These are phyloP conservation scores for Leptographium flavum DNA, from an alignment of 2,329 filamentous ascomycete genomes.

Conservation along the genomic window DNA sequence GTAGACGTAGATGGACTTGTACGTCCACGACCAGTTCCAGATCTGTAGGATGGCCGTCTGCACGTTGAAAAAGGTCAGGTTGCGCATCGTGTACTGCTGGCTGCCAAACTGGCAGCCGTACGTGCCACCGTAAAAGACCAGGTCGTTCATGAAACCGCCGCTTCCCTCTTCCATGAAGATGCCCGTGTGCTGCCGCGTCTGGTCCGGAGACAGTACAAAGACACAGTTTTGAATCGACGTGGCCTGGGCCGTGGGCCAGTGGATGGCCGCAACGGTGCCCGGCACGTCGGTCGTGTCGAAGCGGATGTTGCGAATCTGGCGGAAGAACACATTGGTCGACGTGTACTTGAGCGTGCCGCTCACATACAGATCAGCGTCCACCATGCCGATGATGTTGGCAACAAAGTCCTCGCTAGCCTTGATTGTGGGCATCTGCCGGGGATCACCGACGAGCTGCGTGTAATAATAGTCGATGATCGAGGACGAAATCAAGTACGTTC, in stretches of 20 bases:
- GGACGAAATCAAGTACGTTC: slow-evolving; percentile 12
- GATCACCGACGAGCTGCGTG: slow-evolving; percentile 13
- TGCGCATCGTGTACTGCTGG: slow-evolving; percentile 59
- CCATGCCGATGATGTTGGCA: slow-evolving; percentile 24
- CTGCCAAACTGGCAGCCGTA: slow-evolving; percentile 44
- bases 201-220: slow-evolving; percentile 32
- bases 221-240: slow-evolving; percentile 44
- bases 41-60: slow-evolving; percentile 55
- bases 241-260: slow-evolving; percentile 57
- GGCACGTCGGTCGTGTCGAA: slow-evolving; percentile 13
- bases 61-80: slow-evolving; percentile 50
- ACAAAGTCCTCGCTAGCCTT: slow-evolving; percentile 27
- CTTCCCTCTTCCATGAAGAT: slow-evolving; percentile 49
- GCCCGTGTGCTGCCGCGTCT: slow-evolving; percentile 37
- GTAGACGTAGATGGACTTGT: slow-evolving; percentile 50
- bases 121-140: slow-evolving; percentile 56
- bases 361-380: slow-evolving; percentile 33
- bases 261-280: slow-evolving; percentile 22
- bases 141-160: slow-evolving; percentile 53
- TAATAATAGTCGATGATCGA: slow-evolving; percentile 14
- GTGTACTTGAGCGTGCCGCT: slow-evolving; percentile 28
- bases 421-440: slow-evolving; percentile 13
- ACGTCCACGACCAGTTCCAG: slow-evolving; percentile 68
- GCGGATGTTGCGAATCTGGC: slow-evolving; percentile 14
- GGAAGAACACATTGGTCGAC: slow-evolving; percentile 38